Evolutionary conservation across 2,329 filamentous ascomycete genomes (phyloP), one percentile per base, ranked within the genome.

Genomic region (Coleophoma cylindrospora): DNA sequence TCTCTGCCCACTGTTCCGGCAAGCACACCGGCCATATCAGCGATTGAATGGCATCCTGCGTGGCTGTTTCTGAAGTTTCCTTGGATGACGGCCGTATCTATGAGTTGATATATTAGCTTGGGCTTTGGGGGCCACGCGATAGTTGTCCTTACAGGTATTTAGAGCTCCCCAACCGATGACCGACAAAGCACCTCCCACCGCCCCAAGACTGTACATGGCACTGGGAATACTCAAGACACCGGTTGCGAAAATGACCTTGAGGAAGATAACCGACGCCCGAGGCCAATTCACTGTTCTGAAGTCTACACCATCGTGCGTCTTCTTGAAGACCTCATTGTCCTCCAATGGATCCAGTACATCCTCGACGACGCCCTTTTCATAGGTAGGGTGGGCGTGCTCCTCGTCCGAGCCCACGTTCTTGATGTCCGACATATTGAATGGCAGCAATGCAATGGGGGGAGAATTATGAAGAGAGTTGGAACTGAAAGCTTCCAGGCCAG

Each of bases 1-100:
- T 84, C 80, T 47, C 72, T 74, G 11, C 77, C 57, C 54, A 75
- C 65, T 1, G 62, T 57, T 0, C 80, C 80, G 1, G 80, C 78
- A 0, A 84, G 72, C 0, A 79, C 68, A 19, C 75, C 63, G 1
- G 76, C 78, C 79, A 84, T 84, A 52, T 84, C 79, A 19, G 75
- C 71, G 40, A 79, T 74, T 13, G 68, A 71, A 57, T 81, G 77
- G 50, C 76, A 79, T 21, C 70, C 70, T 0, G 74, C 70, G 50
- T 80, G 73, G 21, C 65, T 63, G 51, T 74, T 73, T n/a, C 75
- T 67, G 53, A 79, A 80, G 46, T 77, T 64, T 34, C 76, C 76
- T 52, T 74, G 70, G 3, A 79, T 66, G 37, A 76, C 66, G 6
- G 70, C 70, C 36, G 71, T 71, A 59, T 76, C 41, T 44, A 44